Evolutionary conservation across 441 rosid species (phyloP).

Genomic region (Breynia disticha): DNA sequence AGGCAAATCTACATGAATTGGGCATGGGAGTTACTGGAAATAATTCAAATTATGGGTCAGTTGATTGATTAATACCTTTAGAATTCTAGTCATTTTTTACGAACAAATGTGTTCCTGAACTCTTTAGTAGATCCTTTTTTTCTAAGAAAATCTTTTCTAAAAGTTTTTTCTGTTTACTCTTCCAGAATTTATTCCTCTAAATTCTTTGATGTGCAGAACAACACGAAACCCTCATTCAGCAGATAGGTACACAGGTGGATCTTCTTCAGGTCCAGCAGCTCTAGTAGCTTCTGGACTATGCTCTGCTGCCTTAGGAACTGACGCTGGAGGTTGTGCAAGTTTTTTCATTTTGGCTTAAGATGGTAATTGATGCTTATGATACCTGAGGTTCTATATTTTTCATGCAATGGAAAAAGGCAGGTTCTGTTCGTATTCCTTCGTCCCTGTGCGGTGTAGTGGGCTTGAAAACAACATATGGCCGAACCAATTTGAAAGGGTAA

Average conservation of each 20-base stretch:
- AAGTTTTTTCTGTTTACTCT: not conserved
- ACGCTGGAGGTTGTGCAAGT: constrained; percentile 73
- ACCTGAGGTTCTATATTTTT: constrained; percentile 13
- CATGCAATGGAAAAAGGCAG: constrained; percentile 31
- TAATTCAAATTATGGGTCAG: constrained; percentile 83
- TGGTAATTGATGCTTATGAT: constrained; percentile 5
- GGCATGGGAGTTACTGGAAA: constrained; percentile 92
- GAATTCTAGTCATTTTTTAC: not conserved
- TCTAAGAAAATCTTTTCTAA: not conserved
- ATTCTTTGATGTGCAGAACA: constrained; percentile 44
- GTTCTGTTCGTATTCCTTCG: constrained; percentile 76
- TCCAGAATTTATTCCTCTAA: constrained; percentile 2
- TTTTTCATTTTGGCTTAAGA: constrained; percentile 12
- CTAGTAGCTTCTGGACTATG: constrained; percentile 82
- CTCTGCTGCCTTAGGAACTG: constrained; percentile 89
- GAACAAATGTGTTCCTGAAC: not conserved
- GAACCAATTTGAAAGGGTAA: constrained; percentile 71
- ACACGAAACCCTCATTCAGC: constrained; percentile 75
- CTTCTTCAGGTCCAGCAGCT: constrained; percentile 93
- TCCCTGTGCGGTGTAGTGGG: constrained; percentile 85
- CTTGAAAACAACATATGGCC: constrained; percentile 76
- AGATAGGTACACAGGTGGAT: constrained; percentile 86
- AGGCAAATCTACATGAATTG: constrained; percentile 88
- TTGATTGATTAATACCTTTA: constrained; percentile 7
- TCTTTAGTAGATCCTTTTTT: not conserved